Evolutionary conservation across 1,284 basidiomycete genomes (phyloP).

Genomic region (Kwoniella shivajii): DNA sequence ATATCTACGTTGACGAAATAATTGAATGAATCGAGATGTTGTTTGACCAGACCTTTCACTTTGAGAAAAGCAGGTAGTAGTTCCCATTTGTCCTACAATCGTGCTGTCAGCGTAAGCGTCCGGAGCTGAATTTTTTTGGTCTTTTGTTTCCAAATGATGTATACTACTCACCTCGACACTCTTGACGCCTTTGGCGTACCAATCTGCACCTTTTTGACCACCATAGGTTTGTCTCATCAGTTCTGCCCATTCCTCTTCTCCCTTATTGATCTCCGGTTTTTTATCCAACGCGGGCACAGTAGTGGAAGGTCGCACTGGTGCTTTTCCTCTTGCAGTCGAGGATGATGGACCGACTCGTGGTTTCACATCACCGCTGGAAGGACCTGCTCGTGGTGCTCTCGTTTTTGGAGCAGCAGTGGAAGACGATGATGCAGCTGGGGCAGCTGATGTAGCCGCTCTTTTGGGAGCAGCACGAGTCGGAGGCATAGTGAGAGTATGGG

Average conservation of each 20-base stretch:
- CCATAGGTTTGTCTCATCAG: constrained; percentile 48
- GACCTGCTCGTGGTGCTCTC: constrained; percentile 13
- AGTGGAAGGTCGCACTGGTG: constrained; percentile 19
- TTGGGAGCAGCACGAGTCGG: constrained; percentile 12
- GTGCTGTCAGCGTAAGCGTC: constrained; percentile 1
- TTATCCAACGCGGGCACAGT: constrained; percentile 13
- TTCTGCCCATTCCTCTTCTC: constrained; percentile 51
- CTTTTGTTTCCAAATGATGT: neutral
- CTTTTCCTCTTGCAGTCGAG: constrained; percentile 30
- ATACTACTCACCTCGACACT: constrained; percentile 56
- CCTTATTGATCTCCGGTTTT: constrained; percentile 28
- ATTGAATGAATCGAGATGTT: constrained; percentile 99
- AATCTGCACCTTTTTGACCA: constrained; percentile 36
- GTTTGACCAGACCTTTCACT: constrained; percentile 97
- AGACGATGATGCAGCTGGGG: constrained; percentile 6
- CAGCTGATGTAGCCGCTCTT: constrained; percentile 7
- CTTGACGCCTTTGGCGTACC: constrained; percentile 58
- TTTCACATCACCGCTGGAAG: constrained; percentile 15
- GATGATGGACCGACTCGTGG: constrained; percentile 10
- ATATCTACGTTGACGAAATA: constrained; percentile 98
- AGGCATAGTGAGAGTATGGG: constrained; percentile 9
- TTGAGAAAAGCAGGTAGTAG: constrained; percentile 91
- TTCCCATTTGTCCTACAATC: constrained; percentile 89
- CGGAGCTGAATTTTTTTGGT: neutral
- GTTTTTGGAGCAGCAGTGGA: constrained; percentile 13